Evolutionary conservation across 352 stramenopile genomes (phyloP).

Genomic region (Phytophthora pseudosyringae): DNA sequence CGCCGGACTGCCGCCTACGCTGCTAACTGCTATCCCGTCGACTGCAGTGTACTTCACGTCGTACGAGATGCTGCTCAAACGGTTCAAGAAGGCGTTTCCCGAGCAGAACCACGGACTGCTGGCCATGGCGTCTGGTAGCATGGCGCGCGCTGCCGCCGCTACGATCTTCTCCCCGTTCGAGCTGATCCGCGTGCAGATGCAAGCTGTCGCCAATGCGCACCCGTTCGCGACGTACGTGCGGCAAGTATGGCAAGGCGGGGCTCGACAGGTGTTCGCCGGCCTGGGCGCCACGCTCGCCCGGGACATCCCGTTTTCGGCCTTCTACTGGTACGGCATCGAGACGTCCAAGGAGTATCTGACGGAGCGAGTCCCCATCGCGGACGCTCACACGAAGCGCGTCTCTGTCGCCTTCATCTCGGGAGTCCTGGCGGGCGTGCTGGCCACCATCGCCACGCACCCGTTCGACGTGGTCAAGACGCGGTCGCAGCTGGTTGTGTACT

Average conservation of each 20-base stretch:
- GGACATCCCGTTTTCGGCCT: constrained; percentile 95
- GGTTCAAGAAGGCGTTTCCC: constrained; percentile 46
- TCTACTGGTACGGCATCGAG: constrained; percentile 96
- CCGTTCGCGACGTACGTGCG: constrained; percentile 57
- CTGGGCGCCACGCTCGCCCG: constrained; percentile 91
- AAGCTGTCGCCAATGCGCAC: constrained; percentile 62
- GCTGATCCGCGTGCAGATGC: constrained; percentile 89
- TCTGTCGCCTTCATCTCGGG: constrained; percentile 86
- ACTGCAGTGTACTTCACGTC: constrained; percentile 95
- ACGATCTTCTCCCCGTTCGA: constrained; percentile 88
- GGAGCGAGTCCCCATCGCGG: constrained; percentile 30
- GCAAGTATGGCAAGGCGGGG: constrained; percentile 46
- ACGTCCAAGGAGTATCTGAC: constrained; percentile 64
- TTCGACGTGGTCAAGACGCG: constrained; percentile 97
- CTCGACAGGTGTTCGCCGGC: constrained; percentile 65
- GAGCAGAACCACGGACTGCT: constrained; percentile 46
- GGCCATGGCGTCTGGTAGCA: constrained; percentile 55
- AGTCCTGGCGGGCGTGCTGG: constrained; percentile 79
- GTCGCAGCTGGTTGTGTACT: constrained; percentile 69
- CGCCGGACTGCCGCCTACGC: constrained; percentile 85
- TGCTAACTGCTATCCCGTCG: constrained; percentile 93
- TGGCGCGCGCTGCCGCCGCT: constrained; percentile 58
- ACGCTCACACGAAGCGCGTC: constrained; percentile 43
- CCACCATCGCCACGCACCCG: constrained; percentile 92
- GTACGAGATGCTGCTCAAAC: constrained; percentile 85